These are phyloP conservation scores for Podospora pseudopauciseta DNA, from an alignment of 495 filamentous ascomycete species.

Conservation along the genomic window DNA sequence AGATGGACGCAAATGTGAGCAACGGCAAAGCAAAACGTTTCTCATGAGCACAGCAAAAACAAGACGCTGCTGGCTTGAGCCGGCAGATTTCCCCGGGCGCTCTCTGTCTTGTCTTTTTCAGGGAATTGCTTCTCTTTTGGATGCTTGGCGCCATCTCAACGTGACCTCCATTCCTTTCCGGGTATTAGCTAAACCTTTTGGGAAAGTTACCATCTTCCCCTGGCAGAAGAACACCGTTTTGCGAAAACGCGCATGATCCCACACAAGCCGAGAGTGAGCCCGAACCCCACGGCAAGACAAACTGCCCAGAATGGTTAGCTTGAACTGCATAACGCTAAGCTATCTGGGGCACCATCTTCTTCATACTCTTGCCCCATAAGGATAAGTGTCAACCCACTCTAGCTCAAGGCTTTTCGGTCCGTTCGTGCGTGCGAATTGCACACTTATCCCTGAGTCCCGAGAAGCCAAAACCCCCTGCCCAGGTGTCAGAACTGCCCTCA, in stretches of 20 bases:
- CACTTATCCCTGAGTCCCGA: conserved; percentile 15
- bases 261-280: conserved; percentile 21
- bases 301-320: conserved; percentile 17
- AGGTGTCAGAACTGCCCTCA: conserved; percentile 7
- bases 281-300: conserved; percentile 19
- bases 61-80: conserved; percentile 3
- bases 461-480: conserved; percentile 7
- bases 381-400: background rate
- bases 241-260: conserved; percentile 25
- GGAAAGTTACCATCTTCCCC: conserved; percentile 12
- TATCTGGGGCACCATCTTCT: conserved; percentile 3
- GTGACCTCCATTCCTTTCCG: conserved; percentile 26
- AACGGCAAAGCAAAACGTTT: background rate
- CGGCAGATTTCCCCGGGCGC: conserved; percentile 30
- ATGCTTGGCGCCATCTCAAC: conserved; percentile 15
- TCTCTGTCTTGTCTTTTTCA: conserved; percentile 14
- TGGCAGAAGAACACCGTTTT: conserved; percentile 27
- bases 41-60: background rate
- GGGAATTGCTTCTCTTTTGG: conserved; percentile 23
- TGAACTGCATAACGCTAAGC: background rate
- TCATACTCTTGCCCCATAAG: conserved; percentile 6
- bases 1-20: background rate
- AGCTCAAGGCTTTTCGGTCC: conserved; percentile 21
- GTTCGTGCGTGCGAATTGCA: conserved; percentile 16
- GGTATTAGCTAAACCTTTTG: conserved; percentile 28